Base-by-base conservation (phyloP, 257 asterid species). In the Linderniella brevidens region DNA sequence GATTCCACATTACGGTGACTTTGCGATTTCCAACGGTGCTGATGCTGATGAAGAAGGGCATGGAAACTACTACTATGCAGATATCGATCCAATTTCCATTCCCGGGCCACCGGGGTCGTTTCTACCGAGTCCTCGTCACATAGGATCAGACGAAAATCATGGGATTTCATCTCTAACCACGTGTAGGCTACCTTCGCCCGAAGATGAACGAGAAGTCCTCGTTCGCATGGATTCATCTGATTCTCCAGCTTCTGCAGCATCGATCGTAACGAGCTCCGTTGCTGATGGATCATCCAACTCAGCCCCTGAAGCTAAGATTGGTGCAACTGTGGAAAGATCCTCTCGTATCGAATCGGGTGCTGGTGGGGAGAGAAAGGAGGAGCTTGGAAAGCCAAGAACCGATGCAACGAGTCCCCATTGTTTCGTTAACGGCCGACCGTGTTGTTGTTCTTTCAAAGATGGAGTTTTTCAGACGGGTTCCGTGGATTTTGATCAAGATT, bases 101-200 rank as follows among this genome's bases (percentile, higher is more conserved):
- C 92, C 94, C 0, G 92, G 92, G 19, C 94, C 94, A 4, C 94
- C 92, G 0, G 94, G 94, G 48, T 83, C 86, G 3, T 83, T 76
- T 68, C 65, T 83, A 62, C 94, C 94, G 0, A 83, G 94, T 46
- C 94, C 94, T 3, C 75, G 79, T 38, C 87, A 67, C 35, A 73
- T 69, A 73, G 66, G 60, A 58, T 74, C 87, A 1, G 88, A 74
- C 53, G 92, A 71, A 49, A 59, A 71, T 70, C 82, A 69, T 14
- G 92, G 80, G 46, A 72, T 68, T 55, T 79, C 94, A 14, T 72
- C 92, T 8, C 56, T 77, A 48, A 74, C 80, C 42, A 64, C 80
- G 13, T 71, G 80, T 64, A 72, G 62, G 54, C 47, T 72, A 55
- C 88, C 62, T 51, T 79, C 94, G 52, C 68, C 76, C 39, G 88